Evolutionary conservation across 305 asterid species (phyloP), one percentile per base, ranked within the genome.

Genomic region (Plantago lanceolata): DNA sequence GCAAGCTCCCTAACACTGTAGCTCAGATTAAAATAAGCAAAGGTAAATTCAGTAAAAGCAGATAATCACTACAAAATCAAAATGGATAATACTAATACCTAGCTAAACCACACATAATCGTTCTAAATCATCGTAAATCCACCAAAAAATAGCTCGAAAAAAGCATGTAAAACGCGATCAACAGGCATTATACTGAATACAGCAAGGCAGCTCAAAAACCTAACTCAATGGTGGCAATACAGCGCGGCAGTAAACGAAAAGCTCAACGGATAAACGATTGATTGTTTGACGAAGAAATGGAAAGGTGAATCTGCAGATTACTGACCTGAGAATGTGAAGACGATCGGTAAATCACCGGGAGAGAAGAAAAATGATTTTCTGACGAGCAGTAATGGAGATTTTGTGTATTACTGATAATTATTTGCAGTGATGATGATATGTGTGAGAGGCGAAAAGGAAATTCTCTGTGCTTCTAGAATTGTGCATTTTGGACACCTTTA

Each of bases 1-100:
- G 76, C 78, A 64, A 66, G 70, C 70, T 66, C 61, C 73, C 35
- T 59, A 56, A 31, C 37, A 53, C 54, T 57, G 59, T 61, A 69
- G 43, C 64, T 74, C 76, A 59, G 59, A 61, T 84, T 56, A 70
- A 19, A 29, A 57, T n/a, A 52, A 54, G 19, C 15, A 0, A 2
- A 56, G 31, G 16, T 40, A 40, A 40, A 40, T 8, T 40, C 47
- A 40, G 47, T 13, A 40, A 40, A 40, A 40, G 43, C 43, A 35
- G 43, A 35, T 35, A 35, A 35, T 6, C 11, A 24, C 28, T 24
- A 24, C 3, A 24, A 24, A 24, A 24, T 24, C 28, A 24, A 24
- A 24, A 24, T 24, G 28, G 28, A 24, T 24, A 24, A 24, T 24
- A 24, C 28, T 8, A 37, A 9, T 11, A 37, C 8, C 13, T 1